Evolutionary conservation across 306 rosid genomes (phyloP).

Genomic region (Citrullus amarus): DNA sequence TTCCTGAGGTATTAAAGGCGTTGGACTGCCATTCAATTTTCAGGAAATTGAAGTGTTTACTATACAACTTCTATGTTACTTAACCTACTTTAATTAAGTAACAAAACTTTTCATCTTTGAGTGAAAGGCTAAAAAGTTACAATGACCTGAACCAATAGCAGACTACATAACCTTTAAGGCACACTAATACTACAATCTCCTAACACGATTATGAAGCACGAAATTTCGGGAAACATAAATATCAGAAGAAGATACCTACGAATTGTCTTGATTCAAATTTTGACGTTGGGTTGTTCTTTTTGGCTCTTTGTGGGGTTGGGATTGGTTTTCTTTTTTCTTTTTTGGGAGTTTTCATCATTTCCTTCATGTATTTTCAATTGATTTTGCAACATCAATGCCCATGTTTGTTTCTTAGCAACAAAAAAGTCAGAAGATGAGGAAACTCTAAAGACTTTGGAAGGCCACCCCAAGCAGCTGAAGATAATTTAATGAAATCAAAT

Average conservation of each 20-base stretch:
- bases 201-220: background rate
- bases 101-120: background rate
- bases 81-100: background rate
- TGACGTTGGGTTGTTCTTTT: background rate
- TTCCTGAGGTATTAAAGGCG: conserved; percentile 65
- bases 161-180: background rate
- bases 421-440: background rate
- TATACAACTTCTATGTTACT: background rate
- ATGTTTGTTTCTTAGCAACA: background rate
- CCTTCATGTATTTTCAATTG: background rate
- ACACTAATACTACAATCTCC: background rate
- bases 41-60: background rate
- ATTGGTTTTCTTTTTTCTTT: background rate
- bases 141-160: background rate
- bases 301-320: background rate
- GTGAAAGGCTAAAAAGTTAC: background rate
- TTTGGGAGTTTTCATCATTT: background rate
- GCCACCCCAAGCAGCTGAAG: background rate
- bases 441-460: background rate
- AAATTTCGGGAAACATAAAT: background rate
- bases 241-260: background rate
- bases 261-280: background rate
- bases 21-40: background rate
- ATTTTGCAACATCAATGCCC: background rate
- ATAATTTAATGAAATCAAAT: too few species aligned